Percentiles rank a stretch among this genome's conserved stretches.
Evolutionary conservation across 176 grass and related monocot genomes (phyloP).

Genomic region (Olyra latifolia): DNA sequence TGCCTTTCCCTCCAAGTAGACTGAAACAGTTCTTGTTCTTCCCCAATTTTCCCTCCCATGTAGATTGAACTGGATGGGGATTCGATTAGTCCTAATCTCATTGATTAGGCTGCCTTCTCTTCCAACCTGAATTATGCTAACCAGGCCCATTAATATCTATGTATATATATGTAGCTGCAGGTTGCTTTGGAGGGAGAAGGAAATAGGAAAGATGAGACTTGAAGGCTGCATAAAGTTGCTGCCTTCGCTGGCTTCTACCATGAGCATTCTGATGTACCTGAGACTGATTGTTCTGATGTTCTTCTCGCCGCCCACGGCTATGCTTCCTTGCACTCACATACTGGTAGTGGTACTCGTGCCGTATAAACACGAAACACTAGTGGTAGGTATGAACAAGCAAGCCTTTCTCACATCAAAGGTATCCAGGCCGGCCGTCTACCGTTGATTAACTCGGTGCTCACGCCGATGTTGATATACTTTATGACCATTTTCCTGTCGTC

Average conservation of each 20-base stretch:
- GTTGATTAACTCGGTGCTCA: too few relatives aligned
- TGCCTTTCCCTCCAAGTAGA: background rate
- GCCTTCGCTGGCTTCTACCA: background rate
- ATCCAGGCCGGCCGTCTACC: too few relatives aligned
- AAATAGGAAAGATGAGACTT: constrained; percentile 20
- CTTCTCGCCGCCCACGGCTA: background rate
- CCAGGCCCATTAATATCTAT: too few relatives aligned
- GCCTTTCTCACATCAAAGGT: background rate
- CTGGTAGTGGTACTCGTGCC: background rate
- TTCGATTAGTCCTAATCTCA: background rate
- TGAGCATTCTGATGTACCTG: background rate
- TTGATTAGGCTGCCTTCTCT: too few relatives aligned
- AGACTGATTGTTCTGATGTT: background rate
- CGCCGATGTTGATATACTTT: too few relatives aligned
- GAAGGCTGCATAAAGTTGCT: constrained; percentile 34
- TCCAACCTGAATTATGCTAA: too few relatives aligned
- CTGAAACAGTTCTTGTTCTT: background rate
- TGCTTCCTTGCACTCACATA: background rate
- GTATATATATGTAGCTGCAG: background rate
- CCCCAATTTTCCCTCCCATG: background rate
- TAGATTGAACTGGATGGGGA: background rate
- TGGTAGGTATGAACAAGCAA: background rate
- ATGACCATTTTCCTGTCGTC: too few relatives aligned
- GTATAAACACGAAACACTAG: background rate
- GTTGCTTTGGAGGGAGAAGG: constrained; percentile 5